These are phyloP conservation scores for Rugonectria rugulosa DNA, from an alignment of 2,329 filamentous ascomycete species.

Conservation along the genomic window DNA sequence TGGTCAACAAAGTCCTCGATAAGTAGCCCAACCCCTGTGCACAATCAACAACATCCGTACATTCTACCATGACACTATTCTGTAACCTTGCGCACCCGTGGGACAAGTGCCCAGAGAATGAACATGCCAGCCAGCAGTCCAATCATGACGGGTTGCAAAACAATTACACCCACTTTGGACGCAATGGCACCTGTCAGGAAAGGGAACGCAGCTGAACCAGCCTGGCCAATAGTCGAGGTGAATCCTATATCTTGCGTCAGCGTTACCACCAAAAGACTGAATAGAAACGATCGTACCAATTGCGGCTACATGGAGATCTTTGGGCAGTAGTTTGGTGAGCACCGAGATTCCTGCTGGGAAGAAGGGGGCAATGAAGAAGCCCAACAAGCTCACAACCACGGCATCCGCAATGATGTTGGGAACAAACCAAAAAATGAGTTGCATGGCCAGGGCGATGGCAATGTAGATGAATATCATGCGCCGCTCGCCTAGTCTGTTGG, in stretches of 20 bases:
- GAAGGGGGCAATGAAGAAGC: background rate
- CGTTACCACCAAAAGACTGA: background rate
- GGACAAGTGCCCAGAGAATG: background rate
- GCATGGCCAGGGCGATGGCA: background rate
- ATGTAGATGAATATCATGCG: constrained; percentile 1
- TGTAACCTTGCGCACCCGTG: background rate
- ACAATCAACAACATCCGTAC: no score
- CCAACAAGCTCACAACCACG: background rate
- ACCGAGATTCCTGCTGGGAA: background rate
- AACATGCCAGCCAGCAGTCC: background rate
- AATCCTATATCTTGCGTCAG: background rate
- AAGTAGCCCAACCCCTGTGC: background rate
- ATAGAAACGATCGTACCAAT: constrained; percentile 1
- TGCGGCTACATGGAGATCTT: constrained; percentile 1
- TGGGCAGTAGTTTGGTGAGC: background rate
- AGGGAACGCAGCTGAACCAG: constrained; percentile 10
- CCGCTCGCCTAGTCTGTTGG: background rate
- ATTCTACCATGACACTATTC: no score
- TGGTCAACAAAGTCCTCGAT: no score
- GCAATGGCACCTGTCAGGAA: constrained; percentile 12
- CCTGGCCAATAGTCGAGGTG: constrained; percentile 4
- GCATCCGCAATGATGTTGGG: background rate
- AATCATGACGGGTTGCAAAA: constrained; percentile 12
- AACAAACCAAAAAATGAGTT: background rate
- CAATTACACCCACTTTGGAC: constrained; percentile 5